Evolutionary conservation across 2,329 filamentous ascomycete genomes (phyloP).

Genomic region (Talaromyces sp.): DNA sequence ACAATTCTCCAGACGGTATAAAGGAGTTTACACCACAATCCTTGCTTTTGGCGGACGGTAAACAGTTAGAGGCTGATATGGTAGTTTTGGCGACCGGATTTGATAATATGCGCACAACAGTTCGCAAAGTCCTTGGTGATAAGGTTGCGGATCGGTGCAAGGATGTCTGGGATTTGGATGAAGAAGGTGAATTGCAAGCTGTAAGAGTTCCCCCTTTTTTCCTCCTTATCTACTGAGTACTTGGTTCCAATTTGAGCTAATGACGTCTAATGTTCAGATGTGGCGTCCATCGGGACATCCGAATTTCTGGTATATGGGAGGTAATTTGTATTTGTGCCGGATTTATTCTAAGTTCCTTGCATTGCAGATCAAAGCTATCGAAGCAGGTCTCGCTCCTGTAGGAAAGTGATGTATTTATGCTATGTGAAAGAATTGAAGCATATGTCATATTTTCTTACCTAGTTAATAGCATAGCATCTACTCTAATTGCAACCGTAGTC

Average conservation of each 20-base stretch:
- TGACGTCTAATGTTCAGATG: slow-evolving; percentile 15
- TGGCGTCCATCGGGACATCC: slow-evolving; percentile 59
- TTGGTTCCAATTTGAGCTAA: not conserved
- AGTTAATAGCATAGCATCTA: too few relatives aligned
- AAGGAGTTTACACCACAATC: slow-evolving; percentile 45
- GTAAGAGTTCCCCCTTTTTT: slow-evolving; percentile 21
- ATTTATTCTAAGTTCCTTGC: slow-evolving; percentile 54
- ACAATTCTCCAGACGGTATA: slow-evolving; percentile 53
- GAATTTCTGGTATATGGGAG: slow-evolving; percentile 62
- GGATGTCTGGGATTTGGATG: slow-evolving; percentile 59
- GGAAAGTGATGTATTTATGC: not conserved
- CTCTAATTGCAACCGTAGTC: too few relatives aligned
- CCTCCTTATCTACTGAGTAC: not conserved
- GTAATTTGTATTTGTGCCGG: slow-evolving; percentile 58
- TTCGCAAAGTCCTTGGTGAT: slow-evolving; percentile 58
- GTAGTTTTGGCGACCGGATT: slow-evolving; percentile 62
- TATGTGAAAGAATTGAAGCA: not conserved
- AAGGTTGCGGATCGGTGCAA: slow-evolving; percentile 53
- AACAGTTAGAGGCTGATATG: slow-evolving; percentile 55
- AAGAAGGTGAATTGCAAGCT: slow-evolving; percentile 50
- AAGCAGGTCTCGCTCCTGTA: slow-evolving; percentile 32
- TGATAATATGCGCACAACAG: slow-evolving; percentile 62
- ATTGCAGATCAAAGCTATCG: slow-evolving; percentile 46
- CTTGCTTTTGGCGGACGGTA: slow-evolving; percentile 50
- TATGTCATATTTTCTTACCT: too few relatives aligned